These are phyloP conservation scores for Quercus aquifolioides DNA, from an alignment of 306 rosid species.

Conservation along the genomic window DNA sequence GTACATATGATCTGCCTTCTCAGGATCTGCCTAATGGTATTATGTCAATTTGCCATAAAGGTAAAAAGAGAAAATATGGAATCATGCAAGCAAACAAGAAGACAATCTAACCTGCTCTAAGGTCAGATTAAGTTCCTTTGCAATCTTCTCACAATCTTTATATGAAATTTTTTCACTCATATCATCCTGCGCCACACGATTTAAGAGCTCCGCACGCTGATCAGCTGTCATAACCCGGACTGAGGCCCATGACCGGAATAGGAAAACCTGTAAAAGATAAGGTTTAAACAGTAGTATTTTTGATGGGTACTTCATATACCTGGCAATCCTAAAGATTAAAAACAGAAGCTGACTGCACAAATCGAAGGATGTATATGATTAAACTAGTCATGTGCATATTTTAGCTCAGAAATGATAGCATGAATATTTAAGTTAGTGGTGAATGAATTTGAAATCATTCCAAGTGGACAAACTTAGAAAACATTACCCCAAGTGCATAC, in stretches of 20 bases:
- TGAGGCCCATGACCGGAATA: conserved; percentile 80
- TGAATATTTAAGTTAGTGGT: conserved; percentile 7
- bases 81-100: conserved; percentile 16
- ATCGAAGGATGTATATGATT: background rate
- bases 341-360: background rate
- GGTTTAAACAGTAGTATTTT: background rate
- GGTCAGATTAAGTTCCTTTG: conserved; percentile 78
- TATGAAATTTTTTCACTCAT: conserved; percentile 53
- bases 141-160: conserved; percentile 72
- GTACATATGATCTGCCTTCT: too few relatives aligned
- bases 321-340: background rate
- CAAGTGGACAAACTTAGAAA: conserved; percentile 3
- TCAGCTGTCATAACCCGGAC: conserved; percentile 76
- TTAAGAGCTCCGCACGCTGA: conserved; percentile 72
- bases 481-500: conserved; percentile 28
- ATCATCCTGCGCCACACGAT: conserved; percentile 52
- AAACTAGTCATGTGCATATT: conserved; percentile 1
- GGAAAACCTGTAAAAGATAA: conserved; percentile 49
- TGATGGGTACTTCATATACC: background rate
- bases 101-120: conserved; percentile 68
- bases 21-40: background rate
- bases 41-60: background rate
- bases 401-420: background rate
- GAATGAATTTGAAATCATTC: conserved; percentile 9
- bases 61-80: conserved; percentile 19